A percentile compares a stretch with the other conserved stretches of the same genome.
phyloP scores from a whole-genome alignment of 2,329 filamentous ascomycete genomes.

The Didymella segeticola region DNA sequence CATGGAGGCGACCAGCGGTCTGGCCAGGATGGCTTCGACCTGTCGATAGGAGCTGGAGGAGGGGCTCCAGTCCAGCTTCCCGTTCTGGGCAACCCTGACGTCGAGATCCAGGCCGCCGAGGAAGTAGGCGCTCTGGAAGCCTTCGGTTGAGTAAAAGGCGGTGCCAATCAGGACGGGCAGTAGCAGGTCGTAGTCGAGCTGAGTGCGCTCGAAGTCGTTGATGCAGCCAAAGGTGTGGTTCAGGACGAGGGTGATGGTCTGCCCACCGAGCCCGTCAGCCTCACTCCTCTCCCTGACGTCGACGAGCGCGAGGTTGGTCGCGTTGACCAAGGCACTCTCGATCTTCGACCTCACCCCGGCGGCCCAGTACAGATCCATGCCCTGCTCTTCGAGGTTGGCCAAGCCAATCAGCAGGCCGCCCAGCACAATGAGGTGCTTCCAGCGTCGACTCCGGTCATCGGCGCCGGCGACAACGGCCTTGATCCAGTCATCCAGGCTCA shows the following conservation, averaged over 20 bases:
- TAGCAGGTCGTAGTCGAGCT: conserved; percentile 70
- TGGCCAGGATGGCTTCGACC: conserved; percentile 64
- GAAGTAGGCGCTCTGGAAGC: conserved; percentile 78
- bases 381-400: conserved; percentile 51
- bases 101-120: conserved; percentile 73
- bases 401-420: conserved; percentile 81
- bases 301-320: conserved; percentile 75
- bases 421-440: conserved; percentile 84
- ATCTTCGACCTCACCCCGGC: conserved; percentile 69
- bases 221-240: conserved; percentile 79
- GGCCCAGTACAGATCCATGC: conserved; percentile 67
- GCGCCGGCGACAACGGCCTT: conserved; percentile 65
- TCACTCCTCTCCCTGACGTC: conserved; percentile 60
- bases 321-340: conserved; percentile 75
- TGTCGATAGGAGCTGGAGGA: conserved; percentile 65
- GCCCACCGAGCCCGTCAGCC: conserved; percentile 57
- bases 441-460: conserved; percentile 69
- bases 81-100: conserved; percentile 58
- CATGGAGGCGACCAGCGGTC: conserved; percentile 70
- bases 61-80: conserved; percentile 69
- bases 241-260: conserved; percentile 70
- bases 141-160: conserved; percentile 72
- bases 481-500: conserved; percentile 64
- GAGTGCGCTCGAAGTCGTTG: conserved; percentile 63
- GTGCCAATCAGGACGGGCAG: conserved; percentile 73